phyloP scores from a whole-genome alignment of 1,284 basidiomycete genomes.

The Papiliotrema laurentii region DNA sequence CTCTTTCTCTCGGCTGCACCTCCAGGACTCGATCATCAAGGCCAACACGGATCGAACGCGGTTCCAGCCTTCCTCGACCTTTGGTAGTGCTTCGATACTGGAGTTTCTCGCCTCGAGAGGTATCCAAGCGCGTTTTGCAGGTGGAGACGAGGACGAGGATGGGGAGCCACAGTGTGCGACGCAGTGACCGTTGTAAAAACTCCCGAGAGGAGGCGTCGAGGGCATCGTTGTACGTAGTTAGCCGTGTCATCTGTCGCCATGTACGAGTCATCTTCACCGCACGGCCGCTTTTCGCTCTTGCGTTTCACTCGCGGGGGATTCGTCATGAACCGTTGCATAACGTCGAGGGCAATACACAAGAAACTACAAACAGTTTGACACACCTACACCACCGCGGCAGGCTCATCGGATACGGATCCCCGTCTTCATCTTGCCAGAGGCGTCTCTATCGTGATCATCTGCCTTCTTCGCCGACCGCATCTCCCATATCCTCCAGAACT shows the following conservation, averaged over 20 bases:
- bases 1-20: conserved; percentile 20
- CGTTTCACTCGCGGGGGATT: too few relatives aligned
- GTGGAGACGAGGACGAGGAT: neutral
- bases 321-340: too few relatives aligned
- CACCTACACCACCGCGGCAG: neutral
- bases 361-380: too few relatives aligned
- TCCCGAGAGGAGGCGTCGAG: too few relatives aligned
- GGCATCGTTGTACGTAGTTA: too few relatives aligned
- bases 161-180: conserved; percentile 7
- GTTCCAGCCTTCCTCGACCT: conserved; percentile 12
- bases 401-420: conserved; percentile 22
- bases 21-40: conserved; percentile 22
- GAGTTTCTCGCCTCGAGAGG: conserved; percentile 22
- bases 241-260: too few relatives aligned
- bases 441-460: conserved; percentile 18
- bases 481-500: conserved; percentile 54
- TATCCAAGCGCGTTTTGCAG: neutral
- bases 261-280: too few relatives aligned
- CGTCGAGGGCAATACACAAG: too few relatives aligned
- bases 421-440: conserved; percentile 20
- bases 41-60: conserved; percentile 18
- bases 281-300: too few relatives aligned
- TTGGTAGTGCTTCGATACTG: conserved; percentile 17
- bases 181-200: too few relatives aligned
- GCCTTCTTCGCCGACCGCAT: conserved; percentile 31